Percentiles rank a stretch among this genome's conserved stretches.
phyloP scores from a whole-genome alignment of 176 grass and related monocot genomes.

The Oryza officinalis region DNA sequence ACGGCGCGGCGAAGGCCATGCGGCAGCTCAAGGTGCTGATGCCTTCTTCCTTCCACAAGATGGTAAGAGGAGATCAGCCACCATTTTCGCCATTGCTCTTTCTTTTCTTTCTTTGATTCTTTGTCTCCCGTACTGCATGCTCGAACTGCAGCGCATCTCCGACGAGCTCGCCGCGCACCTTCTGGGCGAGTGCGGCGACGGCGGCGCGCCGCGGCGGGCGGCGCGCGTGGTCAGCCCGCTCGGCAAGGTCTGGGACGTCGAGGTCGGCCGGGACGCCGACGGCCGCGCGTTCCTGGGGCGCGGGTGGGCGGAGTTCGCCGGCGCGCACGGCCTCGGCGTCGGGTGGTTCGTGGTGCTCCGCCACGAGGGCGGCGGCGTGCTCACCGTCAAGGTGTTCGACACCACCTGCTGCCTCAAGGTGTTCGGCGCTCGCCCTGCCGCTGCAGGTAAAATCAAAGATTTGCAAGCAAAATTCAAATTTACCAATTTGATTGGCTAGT shows the following conservation, averaged over 20 bases:
- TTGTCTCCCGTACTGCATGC: too few species aligned
- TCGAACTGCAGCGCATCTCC: conserved; percentile 21
- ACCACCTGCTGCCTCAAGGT: conserved; percentile 12
- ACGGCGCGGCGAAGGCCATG: not conserved
- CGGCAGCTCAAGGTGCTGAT: not conserved
- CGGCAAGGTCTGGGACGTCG: conserved; percentile 38
- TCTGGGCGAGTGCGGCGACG: not conserved
- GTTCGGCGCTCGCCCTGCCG: not conserved
- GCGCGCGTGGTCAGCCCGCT: conserved; percentile 26
- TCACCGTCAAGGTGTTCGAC: conserved; percentile 45
- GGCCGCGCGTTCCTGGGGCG: conserved; percentile 32
- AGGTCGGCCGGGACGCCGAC: conserved; percentile 29
- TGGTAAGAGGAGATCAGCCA: not conserved
- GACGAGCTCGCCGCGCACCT: conserved; percentile 19
- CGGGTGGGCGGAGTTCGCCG: conserved; percentile 41
- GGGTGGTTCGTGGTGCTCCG: conserved; percentile 42
- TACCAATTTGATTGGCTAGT: too few species aligned
- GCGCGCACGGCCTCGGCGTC: conserved; percentile 17
- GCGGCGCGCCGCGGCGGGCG: not conserved
- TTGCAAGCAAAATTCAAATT: too few species aligned
- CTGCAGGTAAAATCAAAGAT: not conserved
- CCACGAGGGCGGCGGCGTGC: conserved; percentile 16
- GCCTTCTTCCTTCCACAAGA: not conserved
- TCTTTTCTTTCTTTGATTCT: too few species aligned
- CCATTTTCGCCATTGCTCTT: too few species aligned